Evolutionary conservation across 176 grass and related monocot species (phyloP).

Genomic region (Eremochloa ophiuroides): DNA sequence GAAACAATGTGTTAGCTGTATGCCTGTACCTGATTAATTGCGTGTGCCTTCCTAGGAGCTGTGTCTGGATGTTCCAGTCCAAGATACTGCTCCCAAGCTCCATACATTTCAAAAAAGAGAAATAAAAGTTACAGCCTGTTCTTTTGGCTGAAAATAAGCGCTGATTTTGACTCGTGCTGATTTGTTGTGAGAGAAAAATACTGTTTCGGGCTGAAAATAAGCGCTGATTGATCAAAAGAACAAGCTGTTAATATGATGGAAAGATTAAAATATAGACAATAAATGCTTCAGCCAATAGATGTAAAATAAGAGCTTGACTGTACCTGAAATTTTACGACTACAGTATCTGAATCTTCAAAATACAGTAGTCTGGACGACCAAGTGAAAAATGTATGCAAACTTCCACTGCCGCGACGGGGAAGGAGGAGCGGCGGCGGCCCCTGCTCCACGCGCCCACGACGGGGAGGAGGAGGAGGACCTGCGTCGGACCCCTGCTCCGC

Average conservation of each 20-base stretch:
- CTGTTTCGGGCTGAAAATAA: too few relatives aligned
- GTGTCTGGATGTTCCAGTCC: constrained; percentile 89
- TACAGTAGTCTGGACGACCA: constrained; percentile 97
- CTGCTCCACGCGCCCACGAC: too few relatives aligned
- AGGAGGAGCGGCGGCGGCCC: too few relatives aligned
- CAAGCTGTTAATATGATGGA: neutral
- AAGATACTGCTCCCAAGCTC: constrained; percentile 98
- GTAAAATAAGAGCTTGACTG: too few relatives aligned
- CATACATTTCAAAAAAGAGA: constrained; percentile 51
- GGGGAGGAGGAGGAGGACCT: too few relatives aligned
- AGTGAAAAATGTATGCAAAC: constrained; percentile 90
- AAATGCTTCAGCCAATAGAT: constrained; percentile 5
- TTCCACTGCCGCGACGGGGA: too few relatives aligned
- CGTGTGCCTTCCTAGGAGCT: constrained; percentile 62
- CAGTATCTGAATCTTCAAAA: constrained; percentile 79
- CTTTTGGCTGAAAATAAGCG: too few relatives aligned
- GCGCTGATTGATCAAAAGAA: too few relatives aligned
- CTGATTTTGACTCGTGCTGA: too few relatives aligned
- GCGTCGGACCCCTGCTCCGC: too few relatives aligned
- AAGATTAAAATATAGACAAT: constrained; percentile 11
- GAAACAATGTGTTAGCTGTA: constrained; percentile 20
- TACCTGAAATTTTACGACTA: constrained; percentile 86
- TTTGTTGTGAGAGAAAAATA: too few relatives aligned
- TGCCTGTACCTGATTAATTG: constrained; percentile 60
- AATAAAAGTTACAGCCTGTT: too few relatives aligned